Percentiles rank a stretch among this genome's conserved stretches.
Conservation (phyloP, 495 filamentous ascomycete genomes). For the Neurospora africana region DNA sequence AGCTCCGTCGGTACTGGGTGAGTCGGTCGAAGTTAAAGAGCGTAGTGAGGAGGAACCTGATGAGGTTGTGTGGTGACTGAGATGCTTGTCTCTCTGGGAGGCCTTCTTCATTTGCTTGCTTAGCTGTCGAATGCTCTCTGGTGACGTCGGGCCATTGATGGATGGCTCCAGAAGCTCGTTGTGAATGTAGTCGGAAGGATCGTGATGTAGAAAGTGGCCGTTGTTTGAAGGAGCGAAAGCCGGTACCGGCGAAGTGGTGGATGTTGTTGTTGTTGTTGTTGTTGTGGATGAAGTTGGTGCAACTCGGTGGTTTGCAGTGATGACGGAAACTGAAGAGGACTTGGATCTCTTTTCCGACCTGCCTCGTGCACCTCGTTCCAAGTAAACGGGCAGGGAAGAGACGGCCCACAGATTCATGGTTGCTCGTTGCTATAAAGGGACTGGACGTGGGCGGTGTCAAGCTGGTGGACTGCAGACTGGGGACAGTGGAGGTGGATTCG, state of each 20-base stretch:
- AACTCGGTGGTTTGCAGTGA: not conserved
- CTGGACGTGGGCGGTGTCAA: constrained; percentile 1
- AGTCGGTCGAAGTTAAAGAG: constrained; percentile 28
- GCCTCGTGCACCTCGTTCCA: constrained; percentile 12
- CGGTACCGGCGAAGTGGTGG: constrained; percentile 3
- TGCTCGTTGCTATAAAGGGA: constrained; percentile 4
- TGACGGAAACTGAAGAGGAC: not conserved
- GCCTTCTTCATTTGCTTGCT: constrained; percentile 39
- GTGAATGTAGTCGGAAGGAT: constrained; percentile 14
- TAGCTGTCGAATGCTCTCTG: constrained; percentile 41
- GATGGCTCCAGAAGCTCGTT: constrained; percentile 34
- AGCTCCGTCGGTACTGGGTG: constrained; percentile 20
- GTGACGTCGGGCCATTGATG: constrained; percentile 43
- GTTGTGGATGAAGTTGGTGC: not conserved
- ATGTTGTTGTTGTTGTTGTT: constrained; percentile 1
- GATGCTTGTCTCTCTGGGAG: constrained; percentile 33
- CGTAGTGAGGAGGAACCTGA: constrained; percentile 38
- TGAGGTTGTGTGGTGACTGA: constrained; percentile 34
- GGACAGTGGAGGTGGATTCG: not conserved
- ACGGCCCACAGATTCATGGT: constrained; percentile 27
- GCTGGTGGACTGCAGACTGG: not conserved
- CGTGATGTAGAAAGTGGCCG: constrained; percentile 6
- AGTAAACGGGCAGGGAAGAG: constrained; percentile 22
- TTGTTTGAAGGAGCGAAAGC: constrained; percentile 3
- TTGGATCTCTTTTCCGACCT: constrained; percentile 16